These are phyloP conservation scores for Cardamine chenopodiifolia DNA, from an alignment of 345 rosid genomes.

Conservation along the genomic window DNA sequence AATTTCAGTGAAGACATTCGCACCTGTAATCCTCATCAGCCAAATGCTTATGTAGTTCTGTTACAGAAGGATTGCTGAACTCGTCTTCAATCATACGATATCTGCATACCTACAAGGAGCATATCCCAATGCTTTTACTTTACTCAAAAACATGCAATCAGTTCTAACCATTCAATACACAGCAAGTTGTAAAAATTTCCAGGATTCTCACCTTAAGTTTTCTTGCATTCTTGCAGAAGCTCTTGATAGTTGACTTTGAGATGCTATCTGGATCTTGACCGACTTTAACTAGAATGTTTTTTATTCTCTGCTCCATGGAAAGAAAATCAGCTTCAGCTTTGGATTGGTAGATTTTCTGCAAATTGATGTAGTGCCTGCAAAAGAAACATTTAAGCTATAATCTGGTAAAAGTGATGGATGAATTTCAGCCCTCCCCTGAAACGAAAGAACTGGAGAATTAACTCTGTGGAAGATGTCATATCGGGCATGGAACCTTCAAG, in stretches of 20 bases:
- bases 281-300: constrained; percentile 60
- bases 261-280: constrained; percentile 74
- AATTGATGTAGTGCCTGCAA: constrained; percentile 79
- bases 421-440: neutral
- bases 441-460: constrained; percentile 41
- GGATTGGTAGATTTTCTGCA: constrained; percentile 89
- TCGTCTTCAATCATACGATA: constrained; percentile 75
- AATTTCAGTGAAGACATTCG: constrained; percentile 6
- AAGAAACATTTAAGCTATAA: constrained; percentile 18
- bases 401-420: constrained; percentile 14
- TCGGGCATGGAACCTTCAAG: constrained; percentile 97
- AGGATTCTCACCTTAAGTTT: constrained; percentile 71
- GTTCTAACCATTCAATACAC: neutral
- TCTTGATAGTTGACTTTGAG: constrained; percentile 62
- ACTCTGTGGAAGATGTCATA: constrained; percentile 99
- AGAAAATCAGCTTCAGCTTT: constrained; percentile 92
- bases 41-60: constrained; percentile 77
- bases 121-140: constrained; percentile 20
- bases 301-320: constrained; percentile 67
- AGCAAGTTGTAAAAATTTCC: neutral
- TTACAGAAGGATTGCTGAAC: constrained; percentile 62
- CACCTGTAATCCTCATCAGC: constrained; percentile 84
- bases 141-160: neutral
- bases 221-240: constrained; percentile 90
- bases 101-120: constrained; percentile 71